These are phyloP conservation scores for Phlyctochytrium planicorne DNA, from an alignment of 192 early-diverging fungal genomes.

Conservation along the genomic window DNA sequence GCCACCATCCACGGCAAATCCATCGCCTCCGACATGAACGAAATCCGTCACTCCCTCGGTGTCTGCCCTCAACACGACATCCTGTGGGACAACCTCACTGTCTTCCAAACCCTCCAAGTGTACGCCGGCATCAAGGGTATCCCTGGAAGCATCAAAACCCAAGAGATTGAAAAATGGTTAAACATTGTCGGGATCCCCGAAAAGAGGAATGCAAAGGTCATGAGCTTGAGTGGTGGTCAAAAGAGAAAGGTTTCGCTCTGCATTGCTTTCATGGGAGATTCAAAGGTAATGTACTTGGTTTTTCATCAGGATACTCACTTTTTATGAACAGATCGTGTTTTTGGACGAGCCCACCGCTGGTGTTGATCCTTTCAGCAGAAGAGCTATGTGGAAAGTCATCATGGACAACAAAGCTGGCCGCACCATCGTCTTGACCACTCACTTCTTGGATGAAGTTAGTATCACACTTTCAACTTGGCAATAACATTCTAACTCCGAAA, in stretches of 20 bases:
- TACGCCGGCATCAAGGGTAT: constrained; percentile 68
- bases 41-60: constrained; percentile 23
- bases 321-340: constrained; percentile 44
- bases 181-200: constrained; percentile 40
- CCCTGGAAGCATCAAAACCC: constrained; percentile 34
- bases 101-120: constrained; percentile 51
- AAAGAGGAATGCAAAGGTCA: constrained; percentile 31
- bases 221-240: constrained; percentile 51
- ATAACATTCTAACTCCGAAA: background rate
- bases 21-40: constrained; percentile 42
- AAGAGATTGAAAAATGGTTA: constrained; percentile 47
- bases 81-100: constrained; percentile 44
- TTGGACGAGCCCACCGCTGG: constrained; percentile 53
- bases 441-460: constrained; percentile 64
- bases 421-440: constrained; percentile 58
- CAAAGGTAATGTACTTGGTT: too few species aligned
- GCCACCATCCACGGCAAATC: constrained; percentile 50
- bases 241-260: constrained; percentile 51
- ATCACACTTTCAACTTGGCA: constrained; percentile 31
- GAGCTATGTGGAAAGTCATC: constrained; percentile 56
- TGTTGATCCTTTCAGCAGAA: constrained; percentile 50
- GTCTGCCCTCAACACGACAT: constrained; percentile 63
- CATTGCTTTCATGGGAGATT: constrained; percentile 54
- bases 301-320: too few species aligned
- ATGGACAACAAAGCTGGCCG: constrained; percentile 41